Base-by-base conservation (phyloP, 495 filamentous ascomycete genomes). In the Aspergillus diversus region DNA sequence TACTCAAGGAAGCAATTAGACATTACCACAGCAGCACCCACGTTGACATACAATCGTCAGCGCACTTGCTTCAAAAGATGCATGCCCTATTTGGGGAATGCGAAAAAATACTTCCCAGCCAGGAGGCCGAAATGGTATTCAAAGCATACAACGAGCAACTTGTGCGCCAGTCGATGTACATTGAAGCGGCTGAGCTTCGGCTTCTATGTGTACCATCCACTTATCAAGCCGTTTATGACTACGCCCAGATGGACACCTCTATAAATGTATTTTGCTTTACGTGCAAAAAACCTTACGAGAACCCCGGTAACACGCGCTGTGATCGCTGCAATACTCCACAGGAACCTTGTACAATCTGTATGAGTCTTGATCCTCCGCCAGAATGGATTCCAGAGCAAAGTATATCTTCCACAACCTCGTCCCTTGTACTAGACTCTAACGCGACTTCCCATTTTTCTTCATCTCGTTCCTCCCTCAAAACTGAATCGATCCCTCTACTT, bases 181-280 rank as follows among this genome's bases (percentile, higher is more conserved):
- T 85, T 42, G 87, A 91, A 68, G 89, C 90, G 21, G 82, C 88
- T 6, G 79, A 89, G 34, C 80, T 93, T 13, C 88, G 90, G 4
- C 86, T 90, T 33, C 77, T 89, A 33, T 90, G 86, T 62, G 83
- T 83, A 67, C 54, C 86, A 68, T 27, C 21, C 21, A 74, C 80
- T 17, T 90, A 89, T 68, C 80, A 84, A 1, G 72, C 84, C 9
- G 81, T 93, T 12, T 88, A 87, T 63, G 80, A 82, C 1, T 80
- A 84, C 16, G 85, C 82, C 64, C 89, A 69, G 75, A 81, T 66
- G 39, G 75, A 78, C 61, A 76, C 69, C 6, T 77, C 63, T 67
- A 80, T 81, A 61, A 80, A 80, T 49, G 77, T 80, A 9, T 81
- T 76, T 57, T 81, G 79, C 66, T 77, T 77, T 55, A 77, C 77